Evolutionary conservation across 2,329 filamentous ascomycete genomes (phyloP).

Genomic region (Penicillium freii): DNA sequence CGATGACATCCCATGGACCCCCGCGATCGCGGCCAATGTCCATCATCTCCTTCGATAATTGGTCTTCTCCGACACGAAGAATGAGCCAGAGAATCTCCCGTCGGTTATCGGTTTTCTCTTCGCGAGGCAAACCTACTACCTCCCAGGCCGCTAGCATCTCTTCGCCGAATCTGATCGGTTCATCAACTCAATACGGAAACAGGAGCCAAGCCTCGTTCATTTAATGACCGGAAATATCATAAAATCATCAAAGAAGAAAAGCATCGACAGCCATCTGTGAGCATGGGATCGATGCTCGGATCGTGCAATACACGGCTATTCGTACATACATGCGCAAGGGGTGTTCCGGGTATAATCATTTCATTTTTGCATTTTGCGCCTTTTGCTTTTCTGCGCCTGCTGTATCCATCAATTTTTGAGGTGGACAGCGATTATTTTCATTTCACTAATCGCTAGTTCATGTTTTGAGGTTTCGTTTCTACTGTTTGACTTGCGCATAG

Average conservation of each 20-base stretch:
- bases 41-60: constrained; percentile 26
- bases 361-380: neutral
- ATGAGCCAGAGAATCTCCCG: constrained; percentile 29
- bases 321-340: constrained; percentile 1
- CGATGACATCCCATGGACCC: constrained; percentile 14
- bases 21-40: constrained; percentile 28
- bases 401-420: neutral
- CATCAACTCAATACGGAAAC: constrained; percentile 28
- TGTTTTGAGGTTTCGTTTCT: neutral
- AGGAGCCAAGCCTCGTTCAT: constrained; percentile 17
- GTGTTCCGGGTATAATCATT: neutral
- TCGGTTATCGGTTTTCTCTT: constrained; percentile 26
- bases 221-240: constrained; percentile 2
- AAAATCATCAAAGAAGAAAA: neutral
- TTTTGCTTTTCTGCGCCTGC: neutral
- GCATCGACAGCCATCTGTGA: neutral
- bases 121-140: constrained; percentile 14
- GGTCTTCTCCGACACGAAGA: constrained; percentile 19
- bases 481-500: constrained; percentile 16
- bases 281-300: neutral
- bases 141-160: constrained; percentile 29
- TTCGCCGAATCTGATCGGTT: constrained; percentile 35
- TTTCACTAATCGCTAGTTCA: neutral
- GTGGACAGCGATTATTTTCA: neutral
- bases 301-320: neutral